Percentiles rank a stretch among this genome's conserved stretches.
Evolutionary conservation across 306 rosid species (phyloP).

Genomic region (Boehmeria nivea): DNA sequence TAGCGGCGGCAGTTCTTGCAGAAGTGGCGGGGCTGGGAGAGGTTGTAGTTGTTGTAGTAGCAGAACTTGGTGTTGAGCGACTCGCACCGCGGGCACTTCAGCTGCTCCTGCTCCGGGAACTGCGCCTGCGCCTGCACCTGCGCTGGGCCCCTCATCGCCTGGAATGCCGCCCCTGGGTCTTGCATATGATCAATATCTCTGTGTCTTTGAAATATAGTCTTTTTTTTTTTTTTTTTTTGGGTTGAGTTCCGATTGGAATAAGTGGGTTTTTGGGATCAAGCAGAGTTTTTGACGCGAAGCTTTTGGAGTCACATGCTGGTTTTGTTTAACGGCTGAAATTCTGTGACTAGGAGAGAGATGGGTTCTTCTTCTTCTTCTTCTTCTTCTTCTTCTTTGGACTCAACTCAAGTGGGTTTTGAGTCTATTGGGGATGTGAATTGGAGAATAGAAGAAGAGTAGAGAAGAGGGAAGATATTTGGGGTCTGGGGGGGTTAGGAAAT

Average conservation of each 20-base stretch:
- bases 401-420: too few species aligned
- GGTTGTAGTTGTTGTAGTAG: constrained; percentile 95
- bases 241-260: not conserved
- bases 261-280: too few species aligned
- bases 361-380: too few species aligned
- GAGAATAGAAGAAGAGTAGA: constrained; percentile 5
- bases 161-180: not conserved
- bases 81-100: constrained; percentile 85
- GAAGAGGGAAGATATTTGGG: too few species aligned
- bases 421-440: not conserved
- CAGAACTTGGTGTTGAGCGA: constrained; percentile 87
- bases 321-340: too few species aligned
- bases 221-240: too few species aligned
- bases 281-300: too few species aligned
- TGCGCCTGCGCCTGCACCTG: constrained; percentile 50
- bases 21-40: constrained; percentile 96
- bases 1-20: constrained; percentile 87
- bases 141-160: constrained; percentile 63
- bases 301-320: too few species aligned
- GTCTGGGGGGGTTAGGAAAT: not conserved
- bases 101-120: constrained; percentile 82
- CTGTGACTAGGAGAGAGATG: too few species aligned
- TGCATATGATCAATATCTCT: not conserved
- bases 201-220: not conserved
- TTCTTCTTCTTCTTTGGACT: not conserved